Evolutionary conservation across 805 yeast genomes (phyloP).

Genomic region (Nakazawaea laoshanensis): DNA sequence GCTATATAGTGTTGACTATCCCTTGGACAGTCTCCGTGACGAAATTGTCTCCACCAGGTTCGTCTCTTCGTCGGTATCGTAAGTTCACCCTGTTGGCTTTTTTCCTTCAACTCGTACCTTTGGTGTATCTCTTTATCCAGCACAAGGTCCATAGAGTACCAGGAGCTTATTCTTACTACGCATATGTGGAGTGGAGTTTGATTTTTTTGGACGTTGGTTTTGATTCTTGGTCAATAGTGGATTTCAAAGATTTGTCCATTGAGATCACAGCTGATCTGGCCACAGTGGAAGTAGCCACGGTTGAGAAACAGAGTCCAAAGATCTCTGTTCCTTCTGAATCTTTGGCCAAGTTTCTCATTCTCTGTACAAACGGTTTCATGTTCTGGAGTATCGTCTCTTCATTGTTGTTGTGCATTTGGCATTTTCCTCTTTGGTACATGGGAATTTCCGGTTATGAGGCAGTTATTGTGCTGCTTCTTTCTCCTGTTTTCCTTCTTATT

Average conservation of each 20-base stretch:
- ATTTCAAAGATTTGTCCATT: constrained; percentile 58
- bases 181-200: constrained; percentile 90
- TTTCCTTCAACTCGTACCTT: constrained; percentile 68
- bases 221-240: constrained; percentile 71
- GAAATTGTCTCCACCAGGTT: constrained; percentile 33
- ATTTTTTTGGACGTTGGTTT: constrained; percentile 77
- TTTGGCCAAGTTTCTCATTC: constrained; percentile 28
- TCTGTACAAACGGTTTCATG: constrained; percentile 57
- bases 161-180: constrained; percentile 95
- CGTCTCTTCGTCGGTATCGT: constrained; percentile 42
- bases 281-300: not conserved
- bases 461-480: constrained; percentile 43
- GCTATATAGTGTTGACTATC: constrained; percentile 77
- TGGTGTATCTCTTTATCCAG: constrained; percentile 83
- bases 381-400: constrained; percentile 85
- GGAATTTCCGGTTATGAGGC: constrained; percentile 94
- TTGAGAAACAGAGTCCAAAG: constrained; percentile 6
- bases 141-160: constrained; percentile 82
- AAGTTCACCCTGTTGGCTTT: constrained; percentile 48
- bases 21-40: constrained; percentile 81
- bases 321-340: constrained; percentile 12
- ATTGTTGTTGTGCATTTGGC: constrained; percentile 84
- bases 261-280: constrained; percentile 20
- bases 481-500: constrained; percentile 44
- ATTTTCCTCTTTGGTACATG: constrained; percentile 97